phyloP scores from a whole-genome alignment of 306 rosid genomes.

The Citrullus mucosospermus region DNA sequence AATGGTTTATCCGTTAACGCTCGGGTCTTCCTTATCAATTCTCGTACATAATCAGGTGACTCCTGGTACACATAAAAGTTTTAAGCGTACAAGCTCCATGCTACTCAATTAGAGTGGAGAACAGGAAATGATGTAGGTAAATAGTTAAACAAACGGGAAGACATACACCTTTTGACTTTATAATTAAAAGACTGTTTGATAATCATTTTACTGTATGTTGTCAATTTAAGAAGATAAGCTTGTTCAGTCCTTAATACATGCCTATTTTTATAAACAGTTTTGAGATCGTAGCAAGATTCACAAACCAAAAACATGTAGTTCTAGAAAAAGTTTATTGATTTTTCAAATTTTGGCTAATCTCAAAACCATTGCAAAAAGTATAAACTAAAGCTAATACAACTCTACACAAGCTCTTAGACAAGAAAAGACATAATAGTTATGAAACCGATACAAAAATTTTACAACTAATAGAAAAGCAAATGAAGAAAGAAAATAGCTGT shows the following conservation, averaged over 20 bases:
- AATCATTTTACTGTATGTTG: not conserved
- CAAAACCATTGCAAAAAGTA: not conserved
- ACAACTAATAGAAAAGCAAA: not conserved
- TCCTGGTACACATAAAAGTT: conserved; percentile 29
- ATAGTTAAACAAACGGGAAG: not conserved
- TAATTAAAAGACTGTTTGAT: not conserved
- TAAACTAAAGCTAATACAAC: not conserved
- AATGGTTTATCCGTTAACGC: conserved; percentile 67
- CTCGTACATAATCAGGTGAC: conserved; percentile 50
- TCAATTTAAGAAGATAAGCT: not conserved
- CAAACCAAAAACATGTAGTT: not conserved
- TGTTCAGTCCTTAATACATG: not conserved
- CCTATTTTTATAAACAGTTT: not conserved
- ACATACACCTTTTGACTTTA: not conserved
- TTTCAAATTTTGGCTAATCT: not conserved
- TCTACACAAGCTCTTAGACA: not conserved
- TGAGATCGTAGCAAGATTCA: not conserved
- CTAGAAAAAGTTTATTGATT: not conserved
- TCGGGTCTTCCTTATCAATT: conserved; percentile 50
- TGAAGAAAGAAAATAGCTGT: not conserved
- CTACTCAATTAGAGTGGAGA: not conserved
- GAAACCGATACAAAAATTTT: not conserved
- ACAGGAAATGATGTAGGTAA: not conserved
- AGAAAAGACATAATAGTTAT: not conserved
- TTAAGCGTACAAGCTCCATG: not conserved